A percentile compares a stretch with the other conserved stretches of the same genome.
Evolutionary conservation across 345 rosid genomes (phyloP).

Genomic region (Eucalyptus brandiana): DNA sequence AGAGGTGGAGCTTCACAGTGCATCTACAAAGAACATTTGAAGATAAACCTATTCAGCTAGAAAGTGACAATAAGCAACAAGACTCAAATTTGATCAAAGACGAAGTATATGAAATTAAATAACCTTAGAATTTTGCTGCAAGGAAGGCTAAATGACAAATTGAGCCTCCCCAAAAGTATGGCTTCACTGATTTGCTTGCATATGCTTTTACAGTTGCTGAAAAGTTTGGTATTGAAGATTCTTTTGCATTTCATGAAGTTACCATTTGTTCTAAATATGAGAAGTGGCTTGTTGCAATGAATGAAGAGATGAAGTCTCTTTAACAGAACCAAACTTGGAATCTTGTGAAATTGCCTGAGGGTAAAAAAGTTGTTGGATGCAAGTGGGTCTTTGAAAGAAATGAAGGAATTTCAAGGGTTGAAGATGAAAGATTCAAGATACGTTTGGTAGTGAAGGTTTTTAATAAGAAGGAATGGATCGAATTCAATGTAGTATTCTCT

Average conservation of each 20-base stretch:
- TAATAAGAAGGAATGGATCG: fast-evolving
- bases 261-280: neutral
- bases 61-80: neutral
- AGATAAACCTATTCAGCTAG: neutral
- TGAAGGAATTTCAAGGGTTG: neutral
- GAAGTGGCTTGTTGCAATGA: neutral
- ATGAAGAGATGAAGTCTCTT: neutral
- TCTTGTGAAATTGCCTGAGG: neutral
- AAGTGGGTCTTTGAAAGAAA: neutral
- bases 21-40: neutral
- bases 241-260: neutral
- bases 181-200: neutral
- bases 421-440: neutral
- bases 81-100: neutral
- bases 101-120: neutral
- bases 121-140: neutral
- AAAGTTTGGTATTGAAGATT: neutral
- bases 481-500: neutral
- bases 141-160: neutral
- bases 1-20: neutral
- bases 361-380: neutral
- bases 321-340: neutral
- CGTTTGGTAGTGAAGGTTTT: neutral
- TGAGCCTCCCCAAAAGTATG: neutral
- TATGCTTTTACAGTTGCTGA: neutral